Evolutionary conservation across 208 protist genomes (phyloP).

Genomic region (Leptomonas pyrrhocoris): DNA sequence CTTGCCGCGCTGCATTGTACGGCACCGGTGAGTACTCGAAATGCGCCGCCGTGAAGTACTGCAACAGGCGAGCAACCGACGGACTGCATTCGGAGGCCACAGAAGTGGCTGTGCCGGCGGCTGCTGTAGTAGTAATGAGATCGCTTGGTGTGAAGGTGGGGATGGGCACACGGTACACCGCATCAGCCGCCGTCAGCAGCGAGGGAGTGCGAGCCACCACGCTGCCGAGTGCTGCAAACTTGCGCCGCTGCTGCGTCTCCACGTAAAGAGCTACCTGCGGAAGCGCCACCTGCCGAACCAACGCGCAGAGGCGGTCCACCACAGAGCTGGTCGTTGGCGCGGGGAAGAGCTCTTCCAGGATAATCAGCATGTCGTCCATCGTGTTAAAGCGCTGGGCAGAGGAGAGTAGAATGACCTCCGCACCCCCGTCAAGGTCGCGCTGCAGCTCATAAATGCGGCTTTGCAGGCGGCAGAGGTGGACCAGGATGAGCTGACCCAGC

Average conservation of each 20-base stretch:
- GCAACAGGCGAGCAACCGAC: constrained; percentile 40
- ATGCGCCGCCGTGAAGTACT: constrained; percentile 58
- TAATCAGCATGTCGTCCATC: constrained; percentile 70
- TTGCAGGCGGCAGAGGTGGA: constrained; percentile 79
- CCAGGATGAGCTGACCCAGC: constrained; percentile 62
- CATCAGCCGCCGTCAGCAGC: constrained; percentile 10
- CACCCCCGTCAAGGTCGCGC: constrained; percentile 68
- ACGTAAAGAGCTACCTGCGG: constrained; percentile 55
- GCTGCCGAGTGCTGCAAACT: constrained; percentile 5
- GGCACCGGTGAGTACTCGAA: constrained; percentile 53
- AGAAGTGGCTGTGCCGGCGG: neutral
- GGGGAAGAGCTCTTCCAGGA: constrained; percentile 45
- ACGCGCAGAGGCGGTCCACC: constrained; percentile 32
- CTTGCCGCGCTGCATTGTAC: constrained; percentile 44
- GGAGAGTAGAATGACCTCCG: constrained; percentile 68
- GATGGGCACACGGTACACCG: constrained; percentile 18
- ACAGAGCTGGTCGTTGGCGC: neutral
- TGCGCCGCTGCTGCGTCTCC: constrained; percentile 38
- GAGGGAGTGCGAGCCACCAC: neutral
- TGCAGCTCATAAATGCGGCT: constrained; percentile 65
- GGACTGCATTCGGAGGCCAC: constrained; percentile 16
- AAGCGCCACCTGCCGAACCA: constrained; percentile 42
- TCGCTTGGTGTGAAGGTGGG: neutral
- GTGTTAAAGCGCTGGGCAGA: constrained; percentile 69
- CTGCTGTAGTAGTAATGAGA: neutral